These are phyloP conservation scores for Sanghuangporus sanghuang DNA, from an alignment of 1,284 basidiomycete species.

Conservation along the genomic window DNA sequence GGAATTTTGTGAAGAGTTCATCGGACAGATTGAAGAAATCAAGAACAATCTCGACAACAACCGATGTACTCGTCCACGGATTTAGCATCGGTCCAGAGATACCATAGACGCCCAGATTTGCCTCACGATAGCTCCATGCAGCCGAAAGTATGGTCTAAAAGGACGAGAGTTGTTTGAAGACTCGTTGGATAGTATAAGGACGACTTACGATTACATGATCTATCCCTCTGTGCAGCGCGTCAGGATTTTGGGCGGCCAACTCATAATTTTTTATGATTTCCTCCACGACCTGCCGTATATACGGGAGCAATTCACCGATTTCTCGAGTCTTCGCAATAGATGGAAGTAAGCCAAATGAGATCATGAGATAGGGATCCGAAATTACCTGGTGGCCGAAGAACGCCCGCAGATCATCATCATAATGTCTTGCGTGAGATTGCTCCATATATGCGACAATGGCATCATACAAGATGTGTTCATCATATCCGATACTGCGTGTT, in stretches of 20 bases:
- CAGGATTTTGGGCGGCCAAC: slow-evolving; percentile 19
- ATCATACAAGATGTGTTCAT: slow-evolving; percentile 57
- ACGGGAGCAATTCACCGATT: slow-evolving; percentile 51
- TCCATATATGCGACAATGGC: slow-evolving; percentile 63
- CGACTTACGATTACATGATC: slow-evolving; percentile 12
- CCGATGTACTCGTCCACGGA: slow-evolving; percentile 79
- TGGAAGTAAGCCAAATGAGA: background rate
- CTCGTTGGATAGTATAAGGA: background rate
- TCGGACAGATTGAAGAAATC: slow-evolving; percentile 62
- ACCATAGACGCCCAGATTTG: slow-evolving; percentile 72
- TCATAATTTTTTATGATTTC: slow-evolving; percentile 31
- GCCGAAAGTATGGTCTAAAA: slow-evolving; percentile 66
- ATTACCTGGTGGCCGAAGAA: slow-evolving; percentile 80
- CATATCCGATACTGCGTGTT: slow-evolving; percentile 36
- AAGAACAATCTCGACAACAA: slow-evolving; percentile 66
- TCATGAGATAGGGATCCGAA: background rate
- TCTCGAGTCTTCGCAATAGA: slow-evolving; percentile 29
- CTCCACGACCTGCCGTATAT: slow-evolving; percentile 44
- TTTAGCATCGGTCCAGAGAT: slow-evolving; percentile 66
- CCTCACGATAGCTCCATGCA: slow-evolving; percentile 68
- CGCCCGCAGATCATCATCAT: slow-evolving; percentile 75
- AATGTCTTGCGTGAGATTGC: slow-evolving; percentile 45
- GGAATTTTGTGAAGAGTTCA: slow-evolving; percentile 38
- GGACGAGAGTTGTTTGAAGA: background rate
- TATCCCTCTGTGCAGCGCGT: slow-evolving; percentile 19